Conservation (phyloP, 208 protist species). For the Herpetomonas muscarum region DNA sequence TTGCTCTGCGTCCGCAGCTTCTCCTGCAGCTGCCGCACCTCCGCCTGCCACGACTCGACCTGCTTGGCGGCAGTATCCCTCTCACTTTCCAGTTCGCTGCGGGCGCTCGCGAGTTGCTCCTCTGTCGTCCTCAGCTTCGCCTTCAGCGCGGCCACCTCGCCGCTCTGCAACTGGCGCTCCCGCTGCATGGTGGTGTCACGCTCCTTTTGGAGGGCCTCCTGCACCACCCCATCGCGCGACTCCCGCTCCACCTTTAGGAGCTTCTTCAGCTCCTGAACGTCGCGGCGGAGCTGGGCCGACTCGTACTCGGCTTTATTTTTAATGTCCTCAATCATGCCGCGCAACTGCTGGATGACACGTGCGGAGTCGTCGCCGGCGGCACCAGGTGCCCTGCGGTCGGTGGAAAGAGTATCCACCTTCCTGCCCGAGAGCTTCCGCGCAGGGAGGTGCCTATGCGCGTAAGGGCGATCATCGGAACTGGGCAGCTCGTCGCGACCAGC, state of each 20-base stretch:
- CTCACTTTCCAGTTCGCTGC: not conserved
- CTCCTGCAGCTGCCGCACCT: conserved; percentile 15
- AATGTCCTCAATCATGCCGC: not conserved
- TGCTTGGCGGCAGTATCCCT: not conserved
- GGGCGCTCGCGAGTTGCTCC: not conserved
- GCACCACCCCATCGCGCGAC: not conserved
- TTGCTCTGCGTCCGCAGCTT: conserved; percentile 18
- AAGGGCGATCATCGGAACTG: too few relatives aligned
- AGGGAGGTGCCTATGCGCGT: too few relatives aligned
- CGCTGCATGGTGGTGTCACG: not conserved
- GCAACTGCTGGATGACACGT: not conserved
- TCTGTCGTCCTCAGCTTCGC: not conserved
- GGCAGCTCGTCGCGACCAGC: too few relatives aligned
- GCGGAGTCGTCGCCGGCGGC: too few relatives aligned
- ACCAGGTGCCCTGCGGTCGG: too few relatives aligned
- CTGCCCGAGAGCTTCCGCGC: too few relatives aligned
- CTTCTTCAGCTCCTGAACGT: conserved; percentile 1
- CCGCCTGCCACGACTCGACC: conserved; percentile 1
- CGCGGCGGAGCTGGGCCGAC: not conserved
- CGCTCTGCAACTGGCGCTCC: not conserved
- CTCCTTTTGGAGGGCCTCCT: not conserved
- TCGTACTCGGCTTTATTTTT: not conserved
- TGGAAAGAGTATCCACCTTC: too few relatives aligned
- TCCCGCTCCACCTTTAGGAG: not conserved
- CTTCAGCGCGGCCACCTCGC: not conserved